Percentiles rank a stretch among this genome's conserved stretches.
phyloP scores from a whole-genome alignment of 2,329 filamentous ascomycete genomes.

The Beauveria caledonica region DNA sequence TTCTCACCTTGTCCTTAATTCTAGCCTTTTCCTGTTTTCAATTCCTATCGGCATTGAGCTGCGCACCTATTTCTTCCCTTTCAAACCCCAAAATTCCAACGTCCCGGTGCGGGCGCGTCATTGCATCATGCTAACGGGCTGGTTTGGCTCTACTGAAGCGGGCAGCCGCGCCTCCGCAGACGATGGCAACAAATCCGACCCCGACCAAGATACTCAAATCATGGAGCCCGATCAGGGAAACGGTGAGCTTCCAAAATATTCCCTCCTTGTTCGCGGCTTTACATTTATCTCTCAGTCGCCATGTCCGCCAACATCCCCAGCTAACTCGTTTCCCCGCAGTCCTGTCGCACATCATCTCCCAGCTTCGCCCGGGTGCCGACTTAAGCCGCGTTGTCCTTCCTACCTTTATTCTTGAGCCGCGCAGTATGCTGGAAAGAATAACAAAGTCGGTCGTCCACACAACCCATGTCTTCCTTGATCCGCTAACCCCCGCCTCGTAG shows the following conservation, averaged over 20 bases:
- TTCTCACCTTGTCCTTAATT: neutral
- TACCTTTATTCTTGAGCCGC: constrained; percentile 94
- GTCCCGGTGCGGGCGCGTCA: constrained; percentile 13
- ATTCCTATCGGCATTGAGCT: neutral
- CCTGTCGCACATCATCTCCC: constrained; percentile 92
- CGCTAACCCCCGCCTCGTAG: constrained; percentile 36
- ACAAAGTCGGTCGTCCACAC: constrained; percentile 60
- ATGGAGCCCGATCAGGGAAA: constrained; percentile 92
- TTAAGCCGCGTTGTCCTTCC: constrained; percentile 89
- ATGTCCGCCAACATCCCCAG: neutral
- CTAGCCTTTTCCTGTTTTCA: neutral
- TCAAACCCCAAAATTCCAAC: neutral
- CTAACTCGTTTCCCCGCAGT: constrained; percentile 43
- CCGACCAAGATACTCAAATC: constrained; percentile 65
- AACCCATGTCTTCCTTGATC: constrained; percentile 6
- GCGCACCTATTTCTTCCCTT: neutral
- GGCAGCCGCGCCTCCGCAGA: constrained; percentile 50
- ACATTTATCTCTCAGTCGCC: neutral
- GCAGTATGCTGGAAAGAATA: constrained; percentile 96
- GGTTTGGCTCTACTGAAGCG: constrained; percentile 29
- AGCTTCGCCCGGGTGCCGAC: constrained; percentile 90
- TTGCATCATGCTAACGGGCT: constrained; percentile 34
- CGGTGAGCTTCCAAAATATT: constrained; percentile 46
- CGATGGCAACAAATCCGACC: constrained; percentile 38
- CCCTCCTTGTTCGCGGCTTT: neutral